These are phyloP conservation scores for Solanum phureja DNA, from an alignment of 257 asterid species.

Conservation along the genomic window DNA sequence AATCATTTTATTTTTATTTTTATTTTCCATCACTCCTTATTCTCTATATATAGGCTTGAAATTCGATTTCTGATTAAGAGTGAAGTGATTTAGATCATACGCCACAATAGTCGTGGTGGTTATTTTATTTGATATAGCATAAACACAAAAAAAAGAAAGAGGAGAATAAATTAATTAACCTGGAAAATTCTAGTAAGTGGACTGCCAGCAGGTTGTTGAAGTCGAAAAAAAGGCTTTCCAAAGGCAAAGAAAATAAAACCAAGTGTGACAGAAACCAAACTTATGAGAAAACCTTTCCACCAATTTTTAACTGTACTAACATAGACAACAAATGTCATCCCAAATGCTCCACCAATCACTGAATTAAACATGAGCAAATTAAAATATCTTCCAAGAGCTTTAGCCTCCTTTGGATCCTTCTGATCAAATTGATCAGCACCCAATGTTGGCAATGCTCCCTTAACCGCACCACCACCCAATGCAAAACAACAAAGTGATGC, in stretches of 20 bases:
- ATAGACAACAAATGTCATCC: conserved; percentile 70
- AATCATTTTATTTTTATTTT: too few species aligned
- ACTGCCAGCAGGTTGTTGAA: conserved; percentile 49
- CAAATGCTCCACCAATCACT: conserved; percentile 41
- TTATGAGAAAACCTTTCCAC: conserved; percentile 80
- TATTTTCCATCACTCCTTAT: too few species aligned
- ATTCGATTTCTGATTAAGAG: too few species aligned
- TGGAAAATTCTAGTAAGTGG: conserved; percentile 50
- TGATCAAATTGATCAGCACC: conserved; percentile 84
- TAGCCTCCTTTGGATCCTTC: conserved; percentile 50
- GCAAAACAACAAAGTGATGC: conserved; percentile 46
- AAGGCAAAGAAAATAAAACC: conserved; percentile 30
- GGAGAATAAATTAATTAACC: conserved; percentile 14
- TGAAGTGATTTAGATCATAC: too few species aligned
- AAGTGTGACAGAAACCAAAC: conserved; percentile 13
- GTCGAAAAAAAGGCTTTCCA: conserved; percentile 59
- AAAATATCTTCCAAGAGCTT: conserved; percentile 68
- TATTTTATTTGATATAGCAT: neutral
- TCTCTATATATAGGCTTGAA: too few species aligned
- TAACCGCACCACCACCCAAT: conserved; percentile 63
- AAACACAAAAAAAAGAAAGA: neutral
- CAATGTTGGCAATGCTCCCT: conserved; percentile 68
- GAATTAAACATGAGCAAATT: conserved; percentile 62
- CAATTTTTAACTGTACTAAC: conserved; percentile 48
- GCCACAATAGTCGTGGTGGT: too few species aligned